Evolutionary conservation across 208 protist genomes (phyloP).

Genomic region (Spironucleus salmonicida): DNA sequence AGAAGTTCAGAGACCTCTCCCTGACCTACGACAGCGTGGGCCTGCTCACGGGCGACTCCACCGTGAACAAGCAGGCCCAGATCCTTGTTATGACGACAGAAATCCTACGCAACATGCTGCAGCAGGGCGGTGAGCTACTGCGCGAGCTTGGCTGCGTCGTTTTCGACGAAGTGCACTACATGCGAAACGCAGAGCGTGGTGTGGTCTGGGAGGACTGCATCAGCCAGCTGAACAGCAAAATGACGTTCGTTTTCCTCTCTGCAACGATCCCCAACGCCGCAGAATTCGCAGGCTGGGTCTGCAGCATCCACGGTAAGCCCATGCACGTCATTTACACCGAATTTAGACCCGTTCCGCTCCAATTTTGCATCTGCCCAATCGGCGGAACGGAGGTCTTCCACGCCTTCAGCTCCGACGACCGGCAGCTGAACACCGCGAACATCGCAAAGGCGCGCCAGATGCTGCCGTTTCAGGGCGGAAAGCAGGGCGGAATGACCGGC

Average conservation of each 20-base stretch:
- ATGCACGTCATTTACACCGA: constrained; percentile 97
- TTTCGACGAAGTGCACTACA: constrained; percentile 99
- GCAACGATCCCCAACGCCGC: constrained; percentile 98
- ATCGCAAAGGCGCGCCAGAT: neutral
- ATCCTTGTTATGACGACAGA: constrained; percentile 94
- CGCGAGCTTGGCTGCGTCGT: constrained; percentile 96
- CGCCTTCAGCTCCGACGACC: neutral
- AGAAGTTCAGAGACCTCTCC: constrained; percentile 96
- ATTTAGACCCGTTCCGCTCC: constrained; percentile 91
- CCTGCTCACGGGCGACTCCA: constrained; percentile 98
- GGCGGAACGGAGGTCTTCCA: neutral
- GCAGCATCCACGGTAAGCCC: constrained; percentile 61
- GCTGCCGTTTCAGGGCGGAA: neutral
- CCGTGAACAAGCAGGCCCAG: constrained; percentile 81
- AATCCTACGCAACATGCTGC: constrained; percentile 87
- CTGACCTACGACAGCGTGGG: constrained; percentile 82
- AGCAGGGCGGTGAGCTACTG: constrained; percentile 77
- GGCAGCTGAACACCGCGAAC: neutral
- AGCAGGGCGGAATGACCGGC: neutral
- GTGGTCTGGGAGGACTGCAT: constrained; percentile 99
- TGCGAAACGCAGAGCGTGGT: constrained; percentile 74
- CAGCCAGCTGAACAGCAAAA: constrained; percentile 79
- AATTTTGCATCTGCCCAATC: constrained; percentile 62
- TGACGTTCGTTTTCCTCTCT: constrained; percentile 94
- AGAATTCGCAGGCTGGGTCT: constrained; percentile 98